Conservation (phyloP, 345 rosid genomes). For the Pelargonium nanum region DNA sequence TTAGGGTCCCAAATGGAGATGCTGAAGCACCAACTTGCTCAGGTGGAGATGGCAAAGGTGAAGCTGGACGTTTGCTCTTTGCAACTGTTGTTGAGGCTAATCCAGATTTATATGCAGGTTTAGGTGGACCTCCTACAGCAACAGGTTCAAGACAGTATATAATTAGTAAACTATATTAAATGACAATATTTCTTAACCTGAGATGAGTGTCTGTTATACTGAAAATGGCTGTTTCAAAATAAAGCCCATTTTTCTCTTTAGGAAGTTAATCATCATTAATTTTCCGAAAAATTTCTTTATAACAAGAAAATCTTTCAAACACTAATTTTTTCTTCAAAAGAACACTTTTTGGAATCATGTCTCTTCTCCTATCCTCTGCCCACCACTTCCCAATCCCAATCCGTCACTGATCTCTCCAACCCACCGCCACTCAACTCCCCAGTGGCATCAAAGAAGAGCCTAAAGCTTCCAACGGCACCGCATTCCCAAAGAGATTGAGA, state of each 20-base stretch:
- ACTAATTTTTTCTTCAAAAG: no score
- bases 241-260: not conserved
- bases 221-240: not conserved
- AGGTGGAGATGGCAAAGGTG: constrained; percentile 63
- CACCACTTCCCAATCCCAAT: no score
- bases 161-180: not conserved
- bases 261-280: no score
- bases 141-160: constrained; percentile 13
- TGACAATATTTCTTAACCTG: not conserved
- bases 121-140: constrained; percentile 36
- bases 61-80: constrained; percentile 49
- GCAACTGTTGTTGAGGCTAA: constrained; percentile 26
- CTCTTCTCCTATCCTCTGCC: no score
- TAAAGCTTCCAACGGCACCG: no score
- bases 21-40: constrained; percentile 38
- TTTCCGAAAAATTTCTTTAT: no score
- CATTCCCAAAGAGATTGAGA: no score
- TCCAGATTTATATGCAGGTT: constrained; percentile 46
- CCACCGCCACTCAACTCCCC: no score
- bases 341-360: no score
- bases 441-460: no score
- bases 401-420: no score
- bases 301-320: no score
- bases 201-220: not conserved
- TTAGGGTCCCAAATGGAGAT: constrained; percentile 46